phyloP scores from a whole-genome alignment of 495 filamentous ascomycete genomes.

The Talaromyces nanjingensis region DNA sequence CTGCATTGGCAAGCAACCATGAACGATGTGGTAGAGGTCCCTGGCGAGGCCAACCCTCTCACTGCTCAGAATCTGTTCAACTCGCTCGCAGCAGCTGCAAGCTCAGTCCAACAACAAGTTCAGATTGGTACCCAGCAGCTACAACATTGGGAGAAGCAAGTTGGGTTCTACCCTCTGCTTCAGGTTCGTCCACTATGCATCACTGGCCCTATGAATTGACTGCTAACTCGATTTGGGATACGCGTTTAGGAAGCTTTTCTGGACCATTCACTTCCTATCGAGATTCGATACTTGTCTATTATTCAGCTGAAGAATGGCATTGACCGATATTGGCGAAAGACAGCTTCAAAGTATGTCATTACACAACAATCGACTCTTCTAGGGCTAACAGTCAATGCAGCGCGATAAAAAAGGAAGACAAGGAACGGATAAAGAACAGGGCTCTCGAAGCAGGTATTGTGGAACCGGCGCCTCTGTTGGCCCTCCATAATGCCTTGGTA shows the following conservation, averaged over 20 bases:
- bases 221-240: no score
- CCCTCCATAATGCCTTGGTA: constrained; percentile 79
- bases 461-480: constrained; percentile 67
- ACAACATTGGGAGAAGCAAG: constrained; percentile 72
- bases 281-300: constrained; percentile 79
- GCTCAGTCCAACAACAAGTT: constrained; percentile 65
- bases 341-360: constrained; percentile 50
- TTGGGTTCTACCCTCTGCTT: constrained; percentile 68
- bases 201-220: no score
- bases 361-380: neutral
- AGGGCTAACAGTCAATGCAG: constrained; percentile 30
- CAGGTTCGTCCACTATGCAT: constrained; percentile 44
- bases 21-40: constrained; percentile 43
- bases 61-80: constrained; percentile 62
- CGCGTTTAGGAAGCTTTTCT: constrained; percentile 61
- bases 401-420: constrained; percentile 68
- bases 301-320: constrained; percentile 95
- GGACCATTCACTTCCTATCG: constrained; percentile 62
- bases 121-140: constrained; percentile 79
- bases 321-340: constrained; percentile 86
- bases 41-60: constrained; percentile 57
- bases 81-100: constrained; percentile 63
- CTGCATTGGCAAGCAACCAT: constrained; percentile 17
- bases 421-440: constrained; percentile 62
- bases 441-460: constrained; percentile 64